Evolutionary conservation across 2,329 filamentous ascomycete genomes (phyloP).

Genomic region (Calonectria pteridis): DNA sequence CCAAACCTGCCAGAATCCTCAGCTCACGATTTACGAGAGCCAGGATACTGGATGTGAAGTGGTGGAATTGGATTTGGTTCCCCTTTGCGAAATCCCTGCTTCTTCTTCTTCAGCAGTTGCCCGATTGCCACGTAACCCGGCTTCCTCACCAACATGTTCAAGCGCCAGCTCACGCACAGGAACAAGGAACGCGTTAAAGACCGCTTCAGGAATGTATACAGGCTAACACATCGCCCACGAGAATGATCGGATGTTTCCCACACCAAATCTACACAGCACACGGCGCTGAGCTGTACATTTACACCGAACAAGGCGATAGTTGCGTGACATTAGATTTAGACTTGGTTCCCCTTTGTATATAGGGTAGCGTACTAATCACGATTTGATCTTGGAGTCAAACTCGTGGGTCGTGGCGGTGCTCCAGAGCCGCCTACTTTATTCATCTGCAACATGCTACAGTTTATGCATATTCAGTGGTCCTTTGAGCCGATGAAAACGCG

Average conservation of each 20-base stretch:
- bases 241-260: no score
- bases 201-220: no score
- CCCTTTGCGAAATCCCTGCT: background rate
- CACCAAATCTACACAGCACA: no score
- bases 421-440: background rate
- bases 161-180: background rate
- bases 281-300: no score
- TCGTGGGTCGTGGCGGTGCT: background rate
- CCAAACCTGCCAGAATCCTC: no score
- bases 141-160: no score
- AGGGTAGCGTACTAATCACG: background rate
- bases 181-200: background rate
- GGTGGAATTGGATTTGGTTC: background rate
- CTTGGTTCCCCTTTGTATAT: background rate
- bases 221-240: background rate
- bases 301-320: background rate
- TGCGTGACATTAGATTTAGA: background rate
- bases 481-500: background rate
- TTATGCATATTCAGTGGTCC: background rate
- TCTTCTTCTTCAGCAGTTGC: background rate
- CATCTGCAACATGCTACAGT: background rate
- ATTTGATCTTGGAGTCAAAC: background rate
- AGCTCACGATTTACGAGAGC: background rate
- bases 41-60: background rate
- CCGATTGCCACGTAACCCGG: no score